Evolutionary conservation across 148 eudicot genomes (phyloP).

Genomic region (Amaranthus hypochondriacus): DNA sequence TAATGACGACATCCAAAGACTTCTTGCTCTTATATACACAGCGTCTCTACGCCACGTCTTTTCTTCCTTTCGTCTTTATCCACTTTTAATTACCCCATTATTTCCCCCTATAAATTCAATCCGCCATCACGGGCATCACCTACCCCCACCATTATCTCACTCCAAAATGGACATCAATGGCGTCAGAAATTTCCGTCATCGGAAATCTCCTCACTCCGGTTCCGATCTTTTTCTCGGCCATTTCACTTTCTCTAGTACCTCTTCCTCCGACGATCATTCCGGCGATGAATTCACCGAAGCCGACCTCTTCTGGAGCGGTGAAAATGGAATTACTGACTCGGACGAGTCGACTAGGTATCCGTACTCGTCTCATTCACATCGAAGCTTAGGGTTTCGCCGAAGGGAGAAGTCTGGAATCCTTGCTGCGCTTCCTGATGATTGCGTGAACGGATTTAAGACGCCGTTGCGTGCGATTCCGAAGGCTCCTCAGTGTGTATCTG

Average conservation of each 20-base stretch:
- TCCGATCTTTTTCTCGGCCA: too few relatives aligned
- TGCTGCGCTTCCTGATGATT: constrained; percentile 40
- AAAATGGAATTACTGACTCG: constrained; percentile 14
- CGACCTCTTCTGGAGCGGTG: constrained; percentile 46
- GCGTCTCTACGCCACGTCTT: too few relatives aligned
- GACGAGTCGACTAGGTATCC: constrained; percentile 18
- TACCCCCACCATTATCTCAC: too few relatives aligned
- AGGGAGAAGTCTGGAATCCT: constrained; percentile 46
- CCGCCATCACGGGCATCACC: too few relatives aligned
- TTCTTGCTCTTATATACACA: too few relatives aligned
- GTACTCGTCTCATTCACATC: background rate
- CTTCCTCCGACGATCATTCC: constrained; percentile 5
- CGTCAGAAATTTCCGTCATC: too few relatives aligned
- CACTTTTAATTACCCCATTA: too few relatives aligned
- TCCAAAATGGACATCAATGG: too few relatives aligned
- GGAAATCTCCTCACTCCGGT: too few relatives aligned
- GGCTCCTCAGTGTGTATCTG: constrained; percentile 17
- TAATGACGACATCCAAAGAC: too few relatives aligned
- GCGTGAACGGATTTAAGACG: constrained; percentile 22
- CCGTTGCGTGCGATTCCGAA: constrained; percentile 38
- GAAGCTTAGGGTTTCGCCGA: constrained; percentile 5
- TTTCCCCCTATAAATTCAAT: too few relatives aligned
- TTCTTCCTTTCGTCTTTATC: too few relatives aligned
- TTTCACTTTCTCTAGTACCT: background rate
- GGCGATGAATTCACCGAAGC: constrained; percentile 51